Evolutionary conservation across 1,139 yeast genomes (phyloP), one percentile per base, ranked within the genome.

Genomic region (Zygosaccharomyces sapae): DNA sequence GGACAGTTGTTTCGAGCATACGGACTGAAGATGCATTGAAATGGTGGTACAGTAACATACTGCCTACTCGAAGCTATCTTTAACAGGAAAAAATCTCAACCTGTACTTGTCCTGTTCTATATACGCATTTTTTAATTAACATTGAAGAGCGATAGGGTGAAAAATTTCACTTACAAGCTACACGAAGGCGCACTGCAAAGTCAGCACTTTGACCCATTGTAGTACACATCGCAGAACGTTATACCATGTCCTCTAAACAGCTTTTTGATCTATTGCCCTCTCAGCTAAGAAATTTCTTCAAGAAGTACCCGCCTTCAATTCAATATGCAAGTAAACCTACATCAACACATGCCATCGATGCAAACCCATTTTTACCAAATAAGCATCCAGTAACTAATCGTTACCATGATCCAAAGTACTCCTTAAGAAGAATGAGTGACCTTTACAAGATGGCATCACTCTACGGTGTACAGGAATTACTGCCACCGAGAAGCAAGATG

Each of bases 361-460:
- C 87, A 59, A 92, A 92, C 67, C 98, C 98, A 45, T 92, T 92
- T 66, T 68, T 88, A 48, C 84, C 95, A 24, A 89, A 88, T 65
- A 84, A 79, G 62, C 89, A 90, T 66, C 89, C 95, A 12, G 79
- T 83, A 25, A 86, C 95, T 16, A 81, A 86, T 16, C 76, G 72
- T 57, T 80, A 85, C 73, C 94, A 87, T 59, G 81, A 81, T 45
- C 86, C 97, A 20, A 76, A 81, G 54, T 86, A 80, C 68, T 86
- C 96, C 9, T 72, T 83, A 59, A 81, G 97, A 69, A 79, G 94
- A 61, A 92, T 89, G 61, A 81, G 94, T 19, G 96, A 84, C 57
- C 70, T 92, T 47, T 89, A 76, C 74, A 90, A 90, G 69, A 70
- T 86, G 61, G 97, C 97, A 4, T 75, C 79, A 62, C 78, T 84